phyloP scores from a whole-genome alignment of 177 flowering plant genomes.

The Vitis hybrid region DNA sequence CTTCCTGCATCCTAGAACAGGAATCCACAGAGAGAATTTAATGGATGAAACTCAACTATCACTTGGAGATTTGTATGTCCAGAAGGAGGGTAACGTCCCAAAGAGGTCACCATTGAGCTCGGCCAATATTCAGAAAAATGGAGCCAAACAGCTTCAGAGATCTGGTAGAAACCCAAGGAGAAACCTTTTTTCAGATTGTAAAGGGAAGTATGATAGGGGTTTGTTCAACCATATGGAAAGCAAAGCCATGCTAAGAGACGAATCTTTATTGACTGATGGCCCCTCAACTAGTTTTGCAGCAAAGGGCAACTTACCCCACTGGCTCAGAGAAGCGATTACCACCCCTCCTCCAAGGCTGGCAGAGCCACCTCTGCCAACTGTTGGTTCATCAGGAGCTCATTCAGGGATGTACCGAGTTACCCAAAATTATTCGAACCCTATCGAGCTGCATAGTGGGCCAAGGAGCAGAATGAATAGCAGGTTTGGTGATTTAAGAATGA shows the following conservation, averaged over 20 bases:
- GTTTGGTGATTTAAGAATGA: conserved; percentile 5
- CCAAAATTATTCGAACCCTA: background rate
- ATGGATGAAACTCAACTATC: conserved; percentile 38
- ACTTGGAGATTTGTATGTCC: conserved; percentile 34
- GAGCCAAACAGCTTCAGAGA: conserved; percentile 16
- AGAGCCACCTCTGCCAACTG: conserved; percentile 15
- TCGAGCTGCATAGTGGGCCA: background rate
- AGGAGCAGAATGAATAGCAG: conserved; percentile 2
- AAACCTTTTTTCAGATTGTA: conserved; percentile 6
- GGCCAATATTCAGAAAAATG: conserved; percentile 14
- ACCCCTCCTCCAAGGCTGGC: conserved; percentile 17
- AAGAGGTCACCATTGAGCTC: conserved; percentile 10
- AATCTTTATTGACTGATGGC: background rate
- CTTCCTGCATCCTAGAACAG: conserved; percentile 13
- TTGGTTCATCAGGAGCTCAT: conserved; percentile 10
- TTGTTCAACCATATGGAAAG: conserved; percentile 5
- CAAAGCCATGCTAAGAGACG: conserved; percentile 7
- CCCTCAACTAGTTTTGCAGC: conserved; percentile 2
- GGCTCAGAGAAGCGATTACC: conserved; percentile 44
- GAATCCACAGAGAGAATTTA: conserved; percentile 11
- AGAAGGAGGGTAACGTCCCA: conserved; percentile 12
- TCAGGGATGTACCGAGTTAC: background rate
- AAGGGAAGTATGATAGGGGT: background rate
- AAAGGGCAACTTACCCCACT: conserved; percentile 38
- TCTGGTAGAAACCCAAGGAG: conserved; percentile 11